phyloP scores from a whole-genome alignment of 2,329 filamentous ascomycete genomes.

The Neocucurbitaria cava region DNA sequence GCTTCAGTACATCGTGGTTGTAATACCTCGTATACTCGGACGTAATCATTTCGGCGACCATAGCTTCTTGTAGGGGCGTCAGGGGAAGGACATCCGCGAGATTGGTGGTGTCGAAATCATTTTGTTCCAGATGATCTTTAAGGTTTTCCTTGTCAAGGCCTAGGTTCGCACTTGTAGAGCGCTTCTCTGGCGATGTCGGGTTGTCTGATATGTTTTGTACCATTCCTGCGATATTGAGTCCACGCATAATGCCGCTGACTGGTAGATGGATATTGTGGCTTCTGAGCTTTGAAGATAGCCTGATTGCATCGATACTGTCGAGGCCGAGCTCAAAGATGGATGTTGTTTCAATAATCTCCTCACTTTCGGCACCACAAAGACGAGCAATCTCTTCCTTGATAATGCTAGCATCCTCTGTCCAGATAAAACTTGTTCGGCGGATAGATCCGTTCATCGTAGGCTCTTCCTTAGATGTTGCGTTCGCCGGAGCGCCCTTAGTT shows the following conservation, averaged over 20 bases:
- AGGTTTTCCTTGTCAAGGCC: slow-evolving; percentile 29
- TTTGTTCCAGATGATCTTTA: slow-evolving; percentile 51
- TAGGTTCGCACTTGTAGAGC: slow-evolving; percentile 20
- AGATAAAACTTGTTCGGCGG: slow-evolving; percentile 56
- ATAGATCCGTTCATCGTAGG: background rate
- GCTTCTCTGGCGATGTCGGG: background rate
- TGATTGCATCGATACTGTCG: slow-evolving; percentile 92
- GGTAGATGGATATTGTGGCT: slow-evolving; percentile 65
- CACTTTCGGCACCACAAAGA: slow-evolving; percentile 62
- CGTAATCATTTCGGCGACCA: slow-evolving; percentile 81
- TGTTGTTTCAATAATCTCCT: slow-evolving; percentile 63
- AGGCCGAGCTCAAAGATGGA: slow-evolving; percentile 83
- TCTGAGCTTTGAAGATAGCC: slow-evolving; percentile 75
- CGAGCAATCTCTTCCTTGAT: slow-evolving; percentile 69
- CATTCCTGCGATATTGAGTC: slow-evolving; percentile 72
- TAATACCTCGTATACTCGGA: slow-evolving; percentile 81
- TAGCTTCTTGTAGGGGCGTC: slow-evolving; percentile 85
- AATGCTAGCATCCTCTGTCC: slow-evolving; percentile 61
- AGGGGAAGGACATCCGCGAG: slow-evolving; percentile 72
- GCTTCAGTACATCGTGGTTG: slow-evolving; percentile 78
- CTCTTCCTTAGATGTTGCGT: background rate
- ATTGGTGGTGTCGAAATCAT: slow-evolving; percentile 43
- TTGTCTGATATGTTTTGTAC: slow-evolving; percentile 32
- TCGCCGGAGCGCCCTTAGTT: background rate
- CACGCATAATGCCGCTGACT: slow-evolving; percentile 79